A percentile compares a stretch with the other conserved stretches of the same genome.
phyloP scores from a whole-genome alignment of 495 filamentous ascomycete genomes.

The Wilcoxina mikolae region DNA sequence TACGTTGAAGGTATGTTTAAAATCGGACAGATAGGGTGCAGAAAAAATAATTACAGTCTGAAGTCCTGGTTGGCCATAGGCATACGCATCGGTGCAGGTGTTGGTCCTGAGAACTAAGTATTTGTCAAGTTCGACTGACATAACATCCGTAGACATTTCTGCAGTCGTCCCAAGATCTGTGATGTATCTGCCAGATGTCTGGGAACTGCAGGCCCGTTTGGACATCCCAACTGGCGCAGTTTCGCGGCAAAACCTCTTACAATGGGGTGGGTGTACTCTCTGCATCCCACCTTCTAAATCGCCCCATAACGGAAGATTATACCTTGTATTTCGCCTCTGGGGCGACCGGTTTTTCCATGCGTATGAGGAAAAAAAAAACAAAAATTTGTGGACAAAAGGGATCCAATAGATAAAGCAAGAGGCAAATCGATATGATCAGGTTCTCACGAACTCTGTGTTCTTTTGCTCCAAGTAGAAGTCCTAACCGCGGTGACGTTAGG shows the following conservation, averaged over 20 bases:
- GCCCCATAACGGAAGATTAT: too few relatives aligned
- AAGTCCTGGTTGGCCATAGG: neutral
- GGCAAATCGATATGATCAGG: neutral
- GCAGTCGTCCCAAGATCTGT: conserved; percentile 3
- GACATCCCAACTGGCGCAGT: neutral
- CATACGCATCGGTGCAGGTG: neutral
- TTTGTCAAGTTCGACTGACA: neutral
- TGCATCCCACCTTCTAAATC: neutral
- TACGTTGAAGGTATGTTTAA: neutral
- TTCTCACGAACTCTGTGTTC: neutral
- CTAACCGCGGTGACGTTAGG: neutral
- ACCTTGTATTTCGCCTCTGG: too few relatives aligned
- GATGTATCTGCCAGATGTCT: neutral
- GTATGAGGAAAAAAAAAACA: too few relatives aligned
- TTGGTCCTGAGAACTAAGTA: neutral
- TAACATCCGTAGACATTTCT: neutral
- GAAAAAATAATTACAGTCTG: neutral
- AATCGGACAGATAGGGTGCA: neutral
- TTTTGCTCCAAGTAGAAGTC: neutral
- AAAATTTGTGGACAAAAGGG: neutral
- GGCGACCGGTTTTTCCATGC: too few relatives aligned
- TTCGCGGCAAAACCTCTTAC: neutral
- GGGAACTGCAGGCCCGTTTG: neutral
- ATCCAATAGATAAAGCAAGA: neutral
- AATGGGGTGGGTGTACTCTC: neutral